Evolutionary conservation across 768 basidiomycete species (phyloP).

Genomic region (Omphalotus guepiniiformis): DNA sequence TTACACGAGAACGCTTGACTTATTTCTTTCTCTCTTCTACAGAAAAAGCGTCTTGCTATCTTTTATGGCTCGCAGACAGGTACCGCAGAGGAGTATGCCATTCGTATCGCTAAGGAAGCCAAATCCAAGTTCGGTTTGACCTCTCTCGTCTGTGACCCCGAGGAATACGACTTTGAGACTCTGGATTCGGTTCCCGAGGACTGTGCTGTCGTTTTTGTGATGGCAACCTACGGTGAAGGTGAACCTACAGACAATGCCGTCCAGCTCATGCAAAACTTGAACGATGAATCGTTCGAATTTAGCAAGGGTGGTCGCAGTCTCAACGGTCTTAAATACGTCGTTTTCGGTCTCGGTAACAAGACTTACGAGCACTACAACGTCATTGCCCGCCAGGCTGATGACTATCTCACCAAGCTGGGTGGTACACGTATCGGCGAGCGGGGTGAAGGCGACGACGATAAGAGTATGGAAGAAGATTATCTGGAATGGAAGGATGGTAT

Average conservation of each 20-base stretch:
- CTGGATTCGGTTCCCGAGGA: slow-evolving; percentile 88
- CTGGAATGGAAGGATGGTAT: slow-evolving; percentile 98
- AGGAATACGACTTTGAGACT: slow-evolving; percentile 98
- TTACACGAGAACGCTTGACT: slow-evolving; percentile 4
- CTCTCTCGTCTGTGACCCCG: slow-evolving; percentile 95
- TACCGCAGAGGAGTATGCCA: slow-evolving; percentile 97
- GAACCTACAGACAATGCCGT: slow-evolving; percentile 99
- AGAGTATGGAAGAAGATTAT: slow-evolving; percentile 99
- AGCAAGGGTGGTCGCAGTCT: slow-evolving; percentile 72
- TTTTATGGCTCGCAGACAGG: slow-evolving; percentile 99
- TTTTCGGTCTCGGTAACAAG: slow-evolving; percentile 89
- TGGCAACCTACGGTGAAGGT: slow-evolving; percentile 98
- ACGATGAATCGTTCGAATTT: slow-evolving; percentile 86
- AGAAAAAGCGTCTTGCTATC: slow-evolving; percentile 97
- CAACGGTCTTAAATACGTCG: slow-evolving; percentile 86
- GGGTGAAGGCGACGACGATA: slow-evolving; percentile 98
- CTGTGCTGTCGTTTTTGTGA: slow-evolving; percentile 86
- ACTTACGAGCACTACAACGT: slow-evolving; percentile 97
- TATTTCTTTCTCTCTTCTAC: slow-evolving; percentile 8
- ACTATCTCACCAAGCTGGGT: slow-evolving; percentile 71
- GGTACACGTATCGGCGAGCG: slow-evolving; percentile 81
- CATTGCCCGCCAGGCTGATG: slow-evolving; percentile 78
- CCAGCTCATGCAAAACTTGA: slow-evolving; percentile 86
- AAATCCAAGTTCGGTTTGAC: slow-evolving; percentile 94
- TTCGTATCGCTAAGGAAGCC: slow-evolving; percentile 95